These are phyloP conservation scores for Leucaena leucocephala DNA, from an alignment of 306 rosid genomes.

Conservation along the genomic window DNA sequence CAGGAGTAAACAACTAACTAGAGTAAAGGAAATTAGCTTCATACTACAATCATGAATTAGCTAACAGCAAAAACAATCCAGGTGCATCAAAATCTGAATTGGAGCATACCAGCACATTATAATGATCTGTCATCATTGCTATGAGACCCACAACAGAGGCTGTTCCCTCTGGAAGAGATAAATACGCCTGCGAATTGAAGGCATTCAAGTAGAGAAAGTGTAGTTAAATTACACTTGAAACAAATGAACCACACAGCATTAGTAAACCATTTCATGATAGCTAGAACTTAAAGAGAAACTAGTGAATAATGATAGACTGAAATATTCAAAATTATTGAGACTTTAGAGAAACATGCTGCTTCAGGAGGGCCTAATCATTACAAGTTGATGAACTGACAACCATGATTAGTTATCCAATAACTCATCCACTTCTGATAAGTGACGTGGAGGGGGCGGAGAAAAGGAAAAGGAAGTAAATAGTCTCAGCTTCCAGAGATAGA, in stretches of 20 bases:
- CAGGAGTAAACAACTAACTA: neutral
- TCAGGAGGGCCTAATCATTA: slow-evolving; percentile 9
- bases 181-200: slow-evolving; percentile 60
- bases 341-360: neutral
- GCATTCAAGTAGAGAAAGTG: slow-evolving; percentile 20
- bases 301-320: slow-evolving; percentile 14
- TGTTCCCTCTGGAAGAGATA: slow-evolving; percentile 80
- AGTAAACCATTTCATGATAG: slow-evolving; percentile 14
- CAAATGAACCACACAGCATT: slow-evolving; percentile 11
- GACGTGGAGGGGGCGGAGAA: neutral
- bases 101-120: slow-evolving; percentile 64
- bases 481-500: slow-evolving; percentile 21
- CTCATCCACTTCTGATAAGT: neutral
- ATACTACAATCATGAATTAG: neutral
- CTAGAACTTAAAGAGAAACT: slow-evolving; percentile 18
- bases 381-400: slow-evolving; percentile 28
- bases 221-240: slow-evolving; percentile 20
- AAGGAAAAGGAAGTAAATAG: neutral
- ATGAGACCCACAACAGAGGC: slow-evolving; percentile 81
- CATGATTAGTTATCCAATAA: slow-evolving; percentile 7
- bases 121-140: slow-evolving; percentile 88
- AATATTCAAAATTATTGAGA: slow-evolving; percentile 13
- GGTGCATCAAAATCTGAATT: slow-evolving; percentile 16
- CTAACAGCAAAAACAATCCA: slow-evolving; percentile 16
- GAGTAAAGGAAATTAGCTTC: neutral